A percentile compares a stretch with the other conserved stretches of the same genome.
These are phyloP conservation scores for Talaromyces adpressus DNA, from an alignment of 495 filamentous ascomycete species.

Conservation along the genomic window DNA sequence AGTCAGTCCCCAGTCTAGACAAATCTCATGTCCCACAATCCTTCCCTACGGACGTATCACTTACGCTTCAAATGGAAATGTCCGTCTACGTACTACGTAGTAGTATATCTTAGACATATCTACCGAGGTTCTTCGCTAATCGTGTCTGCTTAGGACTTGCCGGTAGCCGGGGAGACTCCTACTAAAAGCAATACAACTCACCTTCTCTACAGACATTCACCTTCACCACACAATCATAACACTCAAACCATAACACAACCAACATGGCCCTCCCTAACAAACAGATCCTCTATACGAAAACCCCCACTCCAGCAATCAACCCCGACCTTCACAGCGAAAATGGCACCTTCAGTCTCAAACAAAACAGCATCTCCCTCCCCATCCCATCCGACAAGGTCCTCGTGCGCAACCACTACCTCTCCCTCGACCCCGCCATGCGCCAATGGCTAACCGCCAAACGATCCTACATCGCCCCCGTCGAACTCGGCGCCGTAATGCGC, in stretches of 20 bases:
- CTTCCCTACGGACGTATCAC: not conserved
- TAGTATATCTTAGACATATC: not conserved
- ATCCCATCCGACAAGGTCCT: constrained; percentile 56
- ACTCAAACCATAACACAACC: not conserved
- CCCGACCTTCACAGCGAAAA: constrained; percentile 25
- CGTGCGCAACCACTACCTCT: constrained; percentile 60
- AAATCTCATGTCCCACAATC: not conserved
- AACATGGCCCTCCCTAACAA: constrained; percentile 29
- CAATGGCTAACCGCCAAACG: constrained; percentile 63
- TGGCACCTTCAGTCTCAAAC: constrained; percentile 49
- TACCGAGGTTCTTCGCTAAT: not conserved
- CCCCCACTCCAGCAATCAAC: constrained; percentile 32
- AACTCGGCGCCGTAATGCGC: constrained; percentile 62
- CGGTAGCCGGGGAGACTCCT: not conserved
- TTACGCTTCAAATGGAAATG: too few species aligned
- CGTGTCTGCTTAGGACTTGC: not conserved
- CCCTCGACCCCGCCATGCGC: constrained; percentile 78
- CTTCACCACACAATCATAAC: not conserved
- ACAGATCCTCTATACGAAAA: constrained; percentile 35
- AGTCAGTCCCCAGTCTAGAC: not conserved
- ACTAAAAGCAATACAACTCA: not conserved
- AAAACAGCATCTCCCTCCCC: constrained; percentile 35
- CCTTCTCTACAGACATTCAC: not conserved
- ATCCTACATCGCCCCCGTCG: constrained; percentile 62
- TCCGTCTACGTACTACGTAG: not conserved